A percentile compares a stretch with the other conserved stretches of the same genome.
Evolutionary conservation across 208 protist species (phyloP).

Genomic region (Trypanosoma cruzi): DNA sequence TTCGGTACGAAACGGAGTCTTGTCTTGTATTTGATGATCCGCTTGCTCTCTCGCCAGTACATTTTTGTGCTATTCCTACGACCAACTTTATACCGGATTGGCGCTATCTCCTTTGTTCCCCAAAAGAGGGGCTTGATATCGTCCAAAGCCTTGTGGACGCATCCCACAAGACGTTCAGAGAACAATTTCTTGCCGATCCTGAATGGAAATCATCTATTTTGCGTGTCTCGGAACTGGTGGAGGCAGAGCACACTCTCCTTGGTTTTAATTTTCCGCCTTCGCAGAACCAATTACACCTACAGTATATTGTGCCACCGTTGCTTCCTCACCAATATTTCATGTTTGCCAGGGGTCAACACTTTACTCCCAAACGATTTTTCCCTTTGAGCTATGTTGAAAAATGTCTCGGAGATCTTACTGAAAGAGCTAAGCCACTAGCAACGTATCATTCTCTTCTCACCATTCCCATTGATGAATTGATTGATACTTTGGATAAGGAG

Average conservation of each 20-base stretch:
- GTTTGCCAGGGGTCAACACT: constrained; percentile 60
- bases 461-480: constrained; percentile 36
- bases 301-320: constrained; percentile 70
- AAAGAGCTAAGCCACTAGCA: neutral
- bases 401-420: constrained; percentile 29
- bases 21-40: constrained; percentile 22
- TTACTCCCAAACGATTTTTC: constrained; percentile 70
- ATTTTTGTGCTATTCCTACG: constrained; percentile 23
- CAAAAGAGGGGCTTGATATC: constrained; percentile 9
- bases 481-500: constrained; percentile 23
- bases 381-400: constrained; percentile 52
- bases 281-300: constrained; percentile 82
- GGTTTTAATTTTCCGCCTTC: constrained; percentile 84
- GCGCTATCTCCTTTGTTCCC: constrained; percentile 7
- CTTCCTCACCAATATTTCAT: constrained; percentile 74
- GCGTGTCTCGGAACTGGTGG: neutral
- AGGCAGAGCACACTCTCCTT: constrained; percentile 5
- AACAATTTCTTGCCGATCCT: constrained; percentile 15
- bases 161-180: constrained; percentile 16
- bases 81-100: constrained; percentile 20
- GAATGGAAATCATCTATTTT: constrained; percentile 14
- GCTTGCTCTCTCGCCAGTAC: constrained; percentile 13
- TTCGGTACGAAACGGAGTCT: constrained; percentile 19
- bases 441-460: constrained; percentile 23
- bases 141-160: constrained; percentile 9